Percentiles rank a stretch among this genome's conserved stretches.
Evolutionary conservation across 2,329 filamentous ascomycete species (phyloP).

Genomic region (Coniochaeta hoffmannii): DNA sequence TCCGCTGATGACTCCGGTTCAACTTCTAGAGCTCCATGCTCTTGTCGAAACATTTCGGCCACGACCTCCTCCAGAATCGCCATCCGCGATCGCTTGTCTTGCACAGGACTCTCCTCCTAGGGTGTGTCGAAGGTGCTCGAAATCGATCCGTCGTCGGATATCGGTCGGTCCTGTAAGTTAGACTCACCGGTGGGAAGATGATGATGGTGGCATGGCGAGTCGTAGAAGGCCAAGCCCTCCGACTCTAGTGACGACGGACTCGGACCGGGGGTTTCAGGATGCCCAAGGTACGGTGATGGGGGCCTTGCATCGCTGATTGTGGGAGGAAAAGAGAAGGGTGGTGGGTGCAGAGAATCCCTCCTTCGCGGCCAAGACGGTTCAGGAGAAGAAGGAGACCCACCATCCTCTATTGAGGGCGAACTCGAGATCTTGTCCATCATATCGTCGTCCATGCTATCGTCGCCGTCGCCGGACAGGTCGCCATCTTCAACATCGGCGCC

Average conservation of each 20-base stretch:
- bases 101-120: background rate
- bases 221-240: slow-evolving; percentile 23
- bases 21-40: slow-evolving; percentile 3
- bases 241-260: slow-evolving; percentile 17
- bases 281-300: slow-evolving; percentile 34
- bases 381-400: slow-evolving; percentile 59
- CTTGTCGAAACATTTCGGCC: slow-evolving; percentile 3
- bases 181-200: slow-evolving; percentile 45
- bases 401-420: slow-evolving; percentile 97
- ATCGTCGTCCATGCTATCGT: slow-evolving; percentile 75
- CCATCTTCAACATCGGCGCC: slow-evolving; percentile 45
- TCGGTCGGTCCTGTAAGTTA: slow-evolving; percentile 18
- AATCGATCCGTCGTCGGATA: slow-evolving; percentile 9
- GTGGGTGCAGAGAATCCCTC: slow-evolving; percentile 15
- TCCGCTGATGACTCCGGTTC: background rate
- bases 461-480: slow-evolving; percentile 61
- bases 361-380: background rate
- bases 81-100: background rate
- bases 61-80: slow-evolving; percentile 3
- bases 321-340: slow-evolving; percentile 19
- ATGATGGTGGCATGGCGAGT: slow-evolving; percentile 29
- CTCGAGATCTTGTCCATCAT: slow-evolving; percentile 99
- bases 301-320: slow-evolving; percentile 26
- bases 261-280: slow-evolving; percentile 24
- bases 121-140: slow-evolving; percentile 3